Evolutionary conservation across 805 yeast genomes (phyloP).

Genomic region (Isabelozyma rhagii): DNA sequence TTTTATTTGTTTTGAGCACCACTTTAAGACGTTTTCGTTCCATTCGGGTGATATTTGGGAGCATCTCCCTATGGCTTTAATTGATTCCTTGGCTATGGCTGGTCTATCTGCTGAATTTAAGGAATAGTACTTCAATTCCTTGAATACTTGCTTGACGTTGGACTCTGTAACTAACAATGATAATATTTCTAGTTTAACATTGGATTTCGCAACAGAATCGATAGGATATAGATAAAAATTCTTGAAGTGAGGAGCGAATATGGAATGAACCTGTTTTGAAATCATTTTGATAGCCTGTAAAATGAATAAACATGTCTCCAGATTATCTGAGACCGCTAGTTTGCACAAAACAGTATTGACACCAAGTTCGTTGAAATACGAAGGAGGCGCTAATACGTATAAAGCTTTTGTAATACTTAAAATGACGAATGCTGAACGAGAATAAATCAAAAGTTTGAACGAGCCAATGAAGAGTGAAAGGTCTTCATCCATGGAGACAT

Average conservation of each 20-base stretch:
- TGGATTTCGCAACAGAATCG: constrained; percentile 45
- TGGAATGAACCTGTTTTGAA: constrained; percentile 25
- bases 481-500: constrained; percentile 52
- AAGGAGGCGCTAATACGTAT: constrained; percentile 56
- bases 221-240: constrained; percentile 56
- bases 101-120: constrained; percentile 8
- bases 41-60: constrained; percentile 48
- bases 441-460: constrained; percentile 43
- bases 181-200: constrained; percentile 58
- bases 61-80: constrained; percentile 61
- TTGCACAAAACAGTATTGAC: constrained; percentile 52
- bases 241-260: constrained; percentile 33
- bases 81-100: constrained; percentile 41
- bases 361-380: constrained; percentile 43
- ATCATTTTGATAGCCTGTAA: constrained; percentile 47
- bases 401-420: constrained; percentile 58
- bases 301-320: constrained; percentile 28
- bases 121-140: constrained; percentile 60
- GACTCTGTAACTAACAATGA: constrained; percentile 53
- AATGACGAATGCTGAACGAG: constrained; percentile 58
- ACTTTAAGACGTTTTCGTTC: constrained; percentile 53
- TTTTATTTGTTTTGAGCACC: constrained; percentile 57
- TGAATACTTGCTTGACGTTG: constrained; percentile 50
- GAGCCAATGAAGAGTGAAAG: constrained; percentile 50
- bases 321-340: constrained; percentile 25